Evolutionary conservation across 2,329 filamentous ascomycete species (phyloP), one percentile per base, ranked within the genome.

Genomic region (Claviceps fusiformis): DNA sequence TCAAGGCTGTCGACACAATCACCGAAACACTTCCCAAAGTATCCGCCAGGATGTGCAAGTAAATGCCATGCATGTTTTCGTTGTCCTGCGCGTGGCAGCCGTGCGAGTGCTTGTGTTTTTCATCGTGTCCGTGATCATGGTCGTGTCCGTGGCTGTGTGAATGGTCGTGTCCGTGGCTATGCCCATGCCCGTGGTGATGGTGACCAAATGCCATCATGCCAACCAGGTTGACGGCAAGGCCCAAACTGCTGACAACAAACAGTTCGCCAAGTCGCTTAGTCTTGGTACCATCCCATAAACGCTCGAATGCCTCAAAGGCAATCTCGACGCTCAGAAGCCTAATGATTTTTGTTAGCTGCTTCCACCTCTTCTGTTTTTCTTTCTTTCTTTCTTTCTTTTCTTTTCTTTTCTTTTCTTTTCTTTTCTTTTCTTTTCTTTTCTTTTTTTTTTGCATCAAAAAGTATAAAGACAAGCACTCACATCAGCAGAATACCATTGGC

Each of bases 21-120:
- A 98, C 93, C 1, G 93, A 93, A 1, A 91, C 87, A 54, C 91
- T 96, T 31, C 93, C 93, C 35, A 97, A 82, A 0, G 93, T 95
- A 67, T 98, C 93, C 6, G 93, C 93, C 33, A 97, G 77, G 52
- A 98, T 88, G 65, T 98, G 93, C 24, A 98, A 75, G 70, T 95
- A 98, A 61, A 98, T 97, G 13, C 93, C 93, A 62, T 93, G 73
- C 91, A 98, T 96, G 66, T 98, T 98, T 64, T 98, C 93, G 68
- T 95, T 95, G 58, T 89, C 86, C 64, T 91, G 86, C n/a, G 64
- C 59, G 55, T 62, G 67, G 58, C 54, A 67, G 58, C 54, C 39
- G 10, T 54, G 51, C 57, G 65, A 61, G 57, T 65, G 71, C 63
- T 37, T 58, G 57, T 62, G 66, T 59, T 58, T 57, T 56, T 74